Percentiles rank a stretch among this genome's conserved stretches.
These are phyloP conservation scores for Dillenia suffruticosa DNA, from an alignment of 164 flowering plant species.

Conservation along the genomic window DNA sequence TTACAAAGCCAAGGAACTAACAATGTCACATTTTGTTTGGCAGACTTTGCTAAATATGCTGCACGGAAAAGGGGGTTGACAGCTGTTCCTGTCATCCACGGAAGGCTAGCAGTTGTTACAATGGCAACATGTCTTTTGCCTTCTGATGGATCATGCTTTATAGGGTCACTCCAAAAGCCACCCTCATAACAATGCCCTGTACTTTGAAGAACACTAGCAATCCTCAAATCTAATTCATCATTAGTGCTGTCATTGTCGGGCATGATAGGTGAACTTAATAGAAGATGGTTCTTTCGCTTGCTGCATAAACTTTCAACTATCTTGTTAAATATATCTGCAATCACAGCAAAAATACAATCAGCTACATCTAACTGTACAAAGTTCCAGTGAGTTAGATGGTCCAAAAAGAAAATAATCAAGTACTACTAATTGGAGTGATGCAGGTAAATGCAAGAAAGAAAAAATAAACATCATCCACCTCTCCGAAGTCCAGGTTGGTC, in stretches of 20 bases:
- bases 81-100: slow-evolving; percentile 91
- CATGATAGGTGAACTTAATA: slow-evolving; percentile 28
- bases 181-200: slow-evolving; percentile 73
- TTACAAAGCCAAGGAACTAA: slow-evolving; percentile 78
- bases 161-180: slow-evolving; percentile 50
- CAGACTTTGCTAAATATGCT: slow-evolving; percentile 64
- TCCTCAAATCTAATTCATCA: slow-evolving; percentile 62
- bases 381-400: background rate
- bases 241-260: slow-evolving; percentile 35
- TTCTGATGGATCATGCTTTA: slow-evolving; percentile 33
- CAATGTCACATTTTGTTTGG: slow-evolving; percentile 57
- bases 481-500: background rate
- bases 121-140: slow-evolving; percentile 69
- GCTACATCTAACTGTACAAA: no score
- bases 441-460: background rate
- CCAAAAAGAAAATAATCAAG: background rate
- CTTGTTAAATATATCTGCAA: slow-evolving; percentile 62
- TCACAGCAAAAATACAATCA: background rate
- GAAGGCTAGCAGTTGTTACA: slow-evolving; percentile 82
- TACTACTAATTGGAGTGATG: background rate
- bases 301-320: slow-evolving; percentile 65
- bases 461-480: background rate
- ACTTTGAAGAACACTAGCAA: slow-evolving; percentile 70
- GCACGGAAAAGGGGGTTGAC: slow-evolving; percentile 80
- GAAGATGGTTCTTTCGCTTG: slow-evolving; percentile 46